phyloP scores from a whole-genome alignment of 805 yeast species.

The Kluyveromyces lactis region DNA sequence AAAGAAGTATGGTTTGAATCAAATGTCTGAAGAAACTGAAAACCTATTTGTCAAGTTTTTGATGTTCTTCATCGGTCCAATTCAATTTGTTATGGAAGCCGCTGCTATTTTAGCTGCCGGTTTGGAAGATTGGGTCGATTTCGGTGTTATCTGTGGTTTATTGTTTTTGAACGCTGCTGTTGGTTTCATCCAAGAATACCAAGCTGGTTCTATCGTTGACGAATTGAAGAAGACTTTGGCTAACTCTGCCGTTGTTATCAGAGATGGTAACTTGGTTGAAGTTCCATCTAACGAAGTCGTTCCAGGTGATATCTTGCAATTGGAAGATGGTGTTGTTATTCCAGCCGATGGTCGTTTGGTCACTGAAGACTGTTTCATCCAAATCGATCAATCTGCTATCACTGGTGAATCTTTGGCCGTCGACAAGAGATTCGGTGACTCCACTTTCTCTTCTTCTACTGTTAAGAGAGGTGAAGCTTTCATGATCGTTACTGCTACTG shows the following conservation, averaged over 20 bases:
- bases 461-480: constrained; percentile 93
- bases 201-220: constrained; percentile 96
- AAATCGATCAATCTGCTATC: constrained; percentile 92
- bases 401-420: constrained; percentile 97
- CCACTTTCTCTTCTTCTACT: constrained; percentile 84
- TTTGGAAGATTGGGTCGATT: constrained; percentile 97
- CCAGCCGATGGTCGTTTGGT: constrained; percentile 91
- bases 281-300: constrained; percentile 78
- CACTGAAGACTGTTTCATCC: constrained; percentile 77
- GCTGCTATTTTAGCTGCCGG: constrained; percentile 95
- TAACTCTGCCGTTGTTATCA: constrained; percentile 75
- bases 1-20: constrained; percentile 84
- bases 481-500: constrained; percentile 91
- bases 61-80: constrained; percentile 89
- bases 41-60: constrained; percentile 70
- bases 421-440: constrained; percentile 84
- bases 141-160: constrained; percentile 92
- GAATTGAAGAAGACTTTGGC: constrained; percentile 94
- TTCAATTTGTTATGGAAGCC: constrained; percentile 95
- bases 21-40: constrained; percentile 85
- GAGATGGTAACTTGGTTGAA: constrained; percentile 74
- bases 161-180: constrained; percentile 81
- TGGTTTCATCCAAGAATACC: constrained; percentile 96
- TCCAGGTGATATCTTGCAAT: constrained; percentile 89
- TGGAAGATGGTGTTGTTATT: constrained; percentile 88